These are phyloP conservation scores for Pleochaeta shiraiana DNA, from an alignment of 2,329 filamentous ascomycete genomes.

Conservation along the genomic window DNA sequence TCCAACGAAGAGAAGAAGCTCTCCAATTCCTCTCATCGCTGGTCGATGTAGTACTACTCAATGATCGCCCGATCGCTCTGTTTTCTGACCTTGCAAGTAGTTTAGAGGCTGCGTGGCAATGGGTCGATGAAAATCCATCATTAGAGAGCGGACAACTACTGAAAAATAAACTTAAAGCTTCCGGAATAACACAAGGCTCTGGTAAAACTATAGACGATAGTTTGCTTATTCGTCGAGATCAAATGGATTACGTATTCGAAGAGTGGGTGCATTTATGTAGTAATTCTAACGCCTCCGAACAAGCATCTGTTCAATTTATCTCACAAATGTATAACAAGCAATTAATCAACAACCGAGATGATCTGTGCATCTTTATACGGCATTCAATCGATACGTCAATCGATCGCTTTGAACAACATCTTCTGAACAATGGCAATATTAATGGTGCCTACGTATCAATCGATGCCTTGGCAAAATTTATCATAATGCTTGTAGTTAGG, in stretches of 20 bases:
- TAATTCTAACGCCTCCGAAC: slow-evolving; percentile 54
- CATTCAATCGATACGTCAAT: slow-evolving; percentile 63
- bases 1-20: slow-evolving; percentile 45
- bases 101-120: slow-evolving; percentile 58
- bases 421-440: slow-evolving; percentile 35
- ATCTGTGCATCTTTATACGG: slow-evolving; percentile 60
- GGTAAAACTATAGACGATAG: slow-evolving; percentile 32
- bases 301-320: slow-evolving; percentile 53
- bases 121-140: slow-evolving; percentile 53
- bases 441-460: slow-evolving; percentile 36
- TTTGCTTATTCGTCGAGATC: slow-evolving; percentile 42
- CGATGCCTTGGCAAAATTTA: slow-evolving; percentile 66
- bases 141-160: slow-evolving; percentile 46
- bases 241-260: slow-evolving; percentile 87
- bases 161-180: slow-evolving; percentile 38
- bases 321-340: slow-evolving; percentile 59
- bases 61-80: slow-evolving; percentile 53
- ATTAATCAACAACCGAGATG: slow-evolving; percentile 51
- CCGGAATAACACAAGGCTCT: slow-evolving; percentile 30
- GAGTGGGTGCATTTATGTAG: slow-evolving; percentile 79
- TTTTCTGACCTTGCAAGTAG: slow-evolving; percentile 74
- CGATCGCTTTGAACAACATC: slow-evolving; percentile 50
- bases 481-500: slow-evolving; percentile 53
- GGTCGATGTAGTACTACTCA: slow-evolving; percentile 57
- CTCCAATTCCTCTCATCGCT: slow-evolving; percentile 64